These are phyloP conservation scores for Elasticomyces elasticus DNA, from an alignment of 495 filamentous ascomycete genomes.

Conservation along the genomic window DNA sequence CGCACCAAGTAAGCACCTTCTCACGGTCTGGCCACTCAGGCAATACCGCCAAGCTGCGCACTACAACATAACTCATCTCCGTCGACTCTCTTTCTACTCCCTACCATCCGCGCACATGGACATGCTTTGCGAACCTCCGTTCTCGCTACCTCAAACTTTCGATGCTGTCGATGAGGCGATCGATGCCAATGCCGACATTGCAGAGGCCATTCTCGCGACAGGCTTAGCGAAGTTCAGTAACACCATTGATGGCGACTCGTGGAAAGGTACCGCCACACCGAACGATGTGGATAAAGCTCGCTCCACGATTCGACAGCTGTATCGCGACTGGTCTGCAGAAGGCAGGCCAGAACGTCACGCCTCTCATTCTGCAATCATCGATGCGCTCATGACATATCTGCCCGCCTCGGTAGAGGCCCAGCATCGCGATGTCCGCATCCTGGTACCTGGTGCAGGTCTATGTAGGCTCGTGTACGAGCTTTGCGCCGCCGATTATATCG, in stretches of 20 bases:
- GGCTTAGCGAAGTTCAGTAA: slow-evolving; percentile 59
- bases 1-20: no score
- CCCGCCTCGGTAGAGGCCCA: slow-evolving; percentile 23
- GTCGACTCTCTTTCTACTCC: slow-evolving; percentile 83
- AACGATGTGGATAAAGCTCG: slow-evolving; percentile 79
- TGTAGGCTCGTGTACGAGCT: slow-evolving; percentile 82
- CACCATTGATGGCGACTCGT: slow-evolving; percentile 33
- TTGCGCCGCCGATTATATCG: slow-evolving; percentile 58
- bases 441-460: slow-evolving; percentile 84
- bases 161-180: slow-evolving; percentile 76
- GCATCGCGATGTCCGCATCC: slow-evolving; percentile 45
- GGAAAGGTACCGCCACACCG: slow-evolving; percentile 55
- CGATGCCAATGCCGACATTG: slow-evolving; percentile 70
- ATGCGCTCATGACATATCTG: slow-evolving; percentile 50
- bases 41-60: slow-evolving; percentile 79
- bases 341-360: slow-evolving; percentile 61
- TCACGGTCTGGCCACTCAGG: slow-evolving; percentile 32
- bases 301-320: slow-evolving; percentile 85
- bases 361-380: slow-evolving; percentile 63
- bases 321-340: slow-evolving; percentile 85
- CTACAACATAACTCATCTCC: slow-evolving; percentile 75
- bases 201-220: slow-evolving; percentile 58
- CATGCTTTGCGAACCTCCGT: slow-evolving; percentile 66
- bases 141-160: slow-evolving; percentile 69
- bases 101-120: slow-evolving; percentile 75